A percentile compares a stretch with the other conserved stretches of the same genome.
These are phyloP conservation scores for Cairneyella variabilis DNA, from an alignment of 495 filamentous ascomycete genomes.

Conservation along the genomic window DNA sequence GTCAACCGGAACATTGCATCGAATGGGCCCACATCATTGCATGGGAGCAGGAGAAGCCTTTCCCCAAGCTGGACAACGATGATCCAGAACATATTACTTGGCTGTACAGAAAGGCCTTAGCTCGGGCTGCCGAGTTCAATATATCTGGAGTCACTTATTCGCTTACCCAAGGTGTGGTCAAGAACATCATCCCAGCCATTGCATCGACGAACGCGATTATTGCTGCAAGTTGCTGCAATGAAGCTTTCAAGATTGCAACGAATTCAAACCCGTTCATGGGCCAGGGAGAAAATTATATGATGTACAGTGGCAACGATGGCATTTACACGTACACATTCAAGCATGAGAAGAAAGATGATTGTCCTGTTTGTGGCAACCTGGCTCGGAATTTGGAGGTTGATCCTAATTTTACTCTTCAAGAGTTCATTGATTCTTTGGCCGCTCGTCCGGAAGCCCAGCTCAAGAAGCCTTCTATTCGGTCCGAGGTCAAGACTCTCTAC, in stretches of 20 bases:
- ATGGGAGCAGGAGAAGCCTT: conserved; percentile 60
- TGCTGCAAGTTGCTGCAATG: conserved; percentile 91
- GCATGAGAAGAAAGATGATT: conserved; percentile 87
- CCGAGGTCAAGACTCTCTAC: conserved; percentile 79
- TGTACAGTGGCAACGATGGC: conserved; percentile 94
- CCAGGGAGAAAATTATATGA: conserved; percentile 85
- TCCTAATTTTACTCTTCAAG: conserved; percentile 67
- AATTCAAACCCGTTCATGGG: conserved; percentile 71
- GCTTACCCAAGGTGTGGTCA: conserved; percentile 97
- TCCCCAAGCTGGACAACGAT: conserved; percentile 80
- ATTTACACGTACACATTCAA: conserved; percentile 97
- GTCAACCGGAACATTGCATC: conserved; percentile 97
- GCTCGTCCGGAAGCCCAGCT: conserved; percentile 80
- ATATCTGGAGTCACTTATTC: conserved; percentile 93
- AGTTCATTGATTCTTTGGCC: conserved; percentile 82
- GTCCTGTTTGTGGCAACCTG: conserved; percentile 86
- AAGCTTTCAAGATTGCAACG: conserved; percentile 92
- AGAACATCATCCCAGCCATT: conserved; percentile 99
- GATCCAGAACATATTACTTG: conserved; percentile 96
- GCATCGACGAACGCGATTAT: conserved; percentile 97
- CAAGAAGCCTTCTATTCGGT: conserved; percentile 85
- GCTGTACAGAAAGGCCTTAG: conserved; percentile 84
- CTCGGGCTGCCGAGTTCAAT: conserved; percentile 80
- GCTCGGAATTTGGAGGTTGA: conserved; percentile 70
- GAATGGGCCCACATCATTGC: conserved; percentile 94